Base-by-base conservation (phyloP, 257 asterid species). In the Solanum acaule region DNA sequence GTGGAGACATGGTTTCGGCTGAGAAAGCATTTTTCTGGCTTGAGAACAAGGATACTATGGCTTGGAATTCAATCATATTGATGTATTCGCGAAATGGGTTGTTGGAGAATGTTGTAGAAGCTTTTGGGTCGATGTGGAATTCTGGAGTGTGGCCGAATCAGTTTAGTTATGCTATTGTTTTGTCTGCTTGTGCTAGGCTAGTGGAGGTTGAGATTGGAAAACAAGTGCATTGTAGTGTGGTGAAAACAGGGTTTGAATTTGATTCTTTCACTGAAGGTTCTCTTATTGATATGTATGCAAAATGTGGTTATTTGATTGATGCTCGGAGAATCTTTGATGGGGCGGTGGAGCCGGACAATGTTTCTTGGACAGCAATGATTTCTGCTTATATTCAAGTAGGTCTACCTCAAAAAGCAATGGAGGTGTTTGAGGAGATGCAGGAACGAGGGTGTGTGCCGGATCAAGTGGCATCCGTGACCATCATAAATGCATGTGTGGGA, bases 321-420 rank as follows among this genome's bases (percentile, higher is more conserved):
- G 97, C 99, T 38, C 93, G 91, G 90, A 92, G 92, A 87, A 90
- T 96, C 88, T 97, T 95, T 91, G 95, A 94, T 90, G 88, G 67
- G 63, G 93, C 93, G 12, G 87, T 33, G 63, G 78, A 90, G 70
- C 98, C 93, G 10, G 95, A 93, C 87, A 94, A 87, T 22, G 93
- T 97, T 93, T 95, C 98, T 88, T 97, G 96, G 95, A 96, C 99
- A 37, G 96, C 95, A 22, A 90, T 97, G 92, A 93, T 95, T 89
- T 93, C 96, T 4, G 99, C 97, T 68, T 94, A 92, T 87, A 91
- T 94, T 89, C 91, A 90, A 89, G 94, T 72, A 83, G 98, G 98
- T 86, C 91, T 92, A 73, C 91, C 89, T 40, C 88, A 91, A 72
- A 93, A 94, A 68, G 98, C 98, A 22, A 86, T 95, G 81, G 87